Evolutionary conservation across 768 basidiomycete genomes (phyloP).

Genomic region (Chalciporus pseudorubinellus): DNA sequence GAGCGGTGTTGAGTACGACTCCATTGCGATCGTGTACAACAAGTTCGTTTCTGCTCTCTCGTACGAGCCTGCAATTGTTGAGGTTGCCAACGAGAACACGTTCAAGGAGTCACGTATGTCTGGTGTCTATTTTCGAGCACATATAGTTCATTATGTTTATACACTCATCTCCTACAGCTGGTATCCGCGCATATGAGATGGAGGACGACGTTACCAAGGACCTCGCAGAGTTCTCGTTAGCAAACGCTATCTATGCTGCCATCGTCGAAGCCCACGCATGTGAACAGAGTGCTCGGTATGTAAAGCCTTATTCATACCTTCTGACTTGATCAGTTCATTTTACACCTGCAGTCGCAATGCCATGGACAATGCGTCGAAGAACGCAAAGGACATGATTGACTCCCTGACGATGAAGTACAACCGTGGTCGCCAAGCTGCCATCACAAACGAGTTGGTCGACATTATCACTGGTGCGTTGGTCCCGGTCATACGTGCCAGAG

Average conservation of each 20-base stretch:
- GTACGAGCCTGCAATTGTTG: slow-evolving; percentile 75
- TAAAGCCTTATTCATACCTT: slow-evolving; percentile 1
- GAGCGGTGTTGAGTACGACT: slow-evolving; percentile 84
- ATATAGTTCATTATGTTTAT: slow-evolving; percentile 1
- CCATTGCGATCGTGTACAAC: slow-evolving; percentile 78
- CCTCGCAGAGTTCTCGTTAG: slow-evolving; percentile 90
- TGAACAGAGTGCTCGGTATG: slow-evolving; percentile 85
- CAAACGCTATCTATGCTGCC: slow-evolving; percentile 93
- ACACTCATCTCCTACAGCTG: slow-evolving; percentile 43
- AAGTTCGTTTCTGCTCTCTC: slow-evolving; percentile 86
- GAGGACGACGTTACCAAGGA: slow-evolving; percentile 96
- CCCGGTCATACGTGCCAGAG: not conserved
- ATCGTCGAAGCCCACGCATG: slow-evolving; percentile 95
- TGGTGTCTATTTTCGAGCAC: not conserved
- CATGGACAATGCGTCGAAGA: slow-evolving; percentile 99
- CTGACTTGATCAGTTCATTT: not conserved
- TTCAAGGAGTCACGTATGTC: slow-evolving; percentile 78
- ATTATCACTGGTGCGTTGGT: slow-evolving; percentile 76
- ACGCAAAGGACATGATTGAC: slow-evolving; percentile 91
- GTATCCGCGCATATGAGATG: slow-evolving; percentile 95
- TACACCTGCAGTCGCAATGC: slow-evolving; percentile 69
- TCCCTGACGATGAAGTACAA: slow-evolving; percentile 93
- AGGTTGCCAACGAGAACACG: slow-evolving; percentile 78
- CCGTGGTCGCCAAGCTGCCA: slow-evolving; percentile 96
- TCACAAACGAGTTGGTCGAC: slow-evolving; percentile 93